These are phyloP conservation scores for Coniochaeta sp. DNA, from an alignment of 2,329 filamentous ascomycete species.

Conservation along the genomic window DNA sequence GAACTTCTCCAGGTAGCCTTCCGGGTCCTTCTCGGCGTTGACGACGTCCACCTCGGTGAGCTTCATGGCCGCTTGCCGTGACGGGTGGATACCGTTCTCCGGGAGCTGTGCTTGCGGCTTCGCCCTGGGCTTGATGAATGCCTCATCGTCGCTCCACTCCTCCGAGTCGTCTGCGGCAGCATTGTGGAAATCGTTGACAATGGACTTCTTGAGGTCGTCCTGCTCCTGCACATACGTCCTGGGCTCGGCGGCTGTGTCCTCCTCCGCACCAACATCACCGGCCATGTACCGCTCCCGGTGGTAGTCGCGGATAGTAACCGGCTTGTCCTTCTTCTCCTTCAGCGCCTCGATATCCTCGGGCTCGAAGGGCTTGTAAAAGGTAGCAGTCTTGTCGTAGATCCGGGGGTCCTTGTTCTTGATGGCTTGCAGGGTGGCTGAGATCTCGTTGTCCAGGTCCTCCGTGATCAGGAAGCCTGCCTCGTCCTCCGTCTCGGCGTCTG, in stretches of 20 bases:
- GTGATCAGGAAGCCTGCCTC: constrained; percentile 85
- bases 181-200: constrained; percentile 75
- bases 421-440: constrained; percentile 78
- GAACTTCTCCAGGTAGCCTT: constrained; percentile 91
- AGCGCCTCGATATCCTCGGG: constrained; percentile 29
- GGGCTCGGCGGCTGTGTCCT: constrained; percentile 34
- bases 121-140: constrained; percentile 70
- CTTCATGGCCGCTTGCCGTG: constrained; percentile 38
- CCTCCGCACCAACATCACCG: constrained; percentile 53
- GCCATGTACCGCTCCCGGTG: constrained; percentile 83
- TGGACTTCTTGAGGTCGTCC: constrained; percentile 67
- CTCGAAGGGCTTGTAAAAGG: constrained; percentile 67
- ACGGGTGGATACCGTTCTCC: constrained; percentile 48
- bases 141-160: constrained; percentile 56
- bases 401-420: constrained; percentile 87
- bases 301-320: constrained; percentile 82
- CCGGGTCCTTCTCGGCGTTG: constrained; percentile 76
- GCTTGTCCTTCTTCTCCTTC: constrained; percentile 65
- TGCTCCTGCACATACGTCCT: constrained; percentile 86
- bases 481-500: constrained; percentile 75
- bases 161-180: constrained; percentile 28
- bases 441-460: constrained; percentile 76
- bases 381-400: constrained; percentile 74
- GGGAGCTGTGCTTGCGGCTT: constrained; percentile 44
- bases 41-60: constrained; percentile 58